Percentiles rank a stretch among this genome's conserved stretches.
Conservation (phyloP, 257 asterid genomes). For the Ligustrum vulgare region DNA sequence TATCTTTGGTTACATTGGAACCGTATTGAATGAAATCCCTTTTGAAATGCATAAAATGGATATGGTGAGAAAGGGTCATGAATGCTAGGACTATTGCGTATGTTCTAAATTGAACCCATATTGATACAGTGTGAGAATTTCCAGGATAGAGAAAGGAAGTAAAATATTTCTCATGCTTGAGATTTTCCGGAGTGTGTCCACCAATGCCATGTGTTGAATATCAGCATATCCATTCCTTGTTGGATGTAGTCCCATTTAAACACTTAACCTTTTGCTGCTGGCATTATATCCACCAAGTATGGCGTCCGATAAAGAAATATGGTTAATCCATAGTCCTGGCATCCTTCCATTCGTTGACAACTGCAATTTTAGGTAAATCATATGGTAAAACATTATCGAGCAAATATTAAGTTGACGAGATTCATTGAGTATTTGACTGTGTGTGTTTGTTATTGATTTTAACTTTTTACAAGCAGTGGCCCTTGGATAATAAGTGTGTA, state of each 20-base stretch:
- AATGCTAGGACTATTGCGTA: too few species aligned
- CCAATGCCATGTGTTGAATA: constrained; percentile 50
- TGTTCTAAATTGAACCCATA: neutral
- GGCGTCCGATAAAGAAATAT: constrained; percentile 24
- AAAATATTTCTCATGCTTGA: constrained; percentile 16
- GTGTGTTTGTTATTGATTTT: too few species aligned
- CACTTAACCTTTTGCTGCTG: constrained; percentile 24
- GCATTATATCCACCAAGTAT: constrained; percentile 34
- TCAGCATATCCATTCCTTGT: constrained; percentile 38
- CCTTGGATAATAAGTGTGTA: neutral
- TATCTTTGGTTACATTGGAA: constrained; percentile 35
- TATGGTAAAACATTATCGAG: too few species aligned
- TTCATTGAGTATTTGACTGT: too few species aligned
- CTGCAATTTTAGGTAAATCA: too few species aligned
- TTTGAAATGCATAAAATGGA: constrained; percentile 23
- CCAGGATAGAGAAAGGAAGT: neutral
- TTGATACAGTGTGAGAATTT: too few species aligned
- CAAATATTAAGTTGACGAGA: too few species aligned
- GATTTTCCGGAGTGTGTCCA: constrained; percentile 40
- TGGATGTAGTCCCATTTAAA: constrained; percentile 35
- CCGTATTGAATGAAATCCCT: constrained; percentile 56
- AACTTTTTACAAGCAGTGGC: neutral
- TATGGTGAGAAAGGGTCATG: neutral
- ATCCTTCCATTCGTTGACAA: constrained; percentile 19
- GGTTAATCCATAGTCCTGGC: constrained; percentile 39